Base-by-base conservation (phyloP, 2,329 filamentous ascomycete genomes). In the Colletotrichum godetiae region DNA sequence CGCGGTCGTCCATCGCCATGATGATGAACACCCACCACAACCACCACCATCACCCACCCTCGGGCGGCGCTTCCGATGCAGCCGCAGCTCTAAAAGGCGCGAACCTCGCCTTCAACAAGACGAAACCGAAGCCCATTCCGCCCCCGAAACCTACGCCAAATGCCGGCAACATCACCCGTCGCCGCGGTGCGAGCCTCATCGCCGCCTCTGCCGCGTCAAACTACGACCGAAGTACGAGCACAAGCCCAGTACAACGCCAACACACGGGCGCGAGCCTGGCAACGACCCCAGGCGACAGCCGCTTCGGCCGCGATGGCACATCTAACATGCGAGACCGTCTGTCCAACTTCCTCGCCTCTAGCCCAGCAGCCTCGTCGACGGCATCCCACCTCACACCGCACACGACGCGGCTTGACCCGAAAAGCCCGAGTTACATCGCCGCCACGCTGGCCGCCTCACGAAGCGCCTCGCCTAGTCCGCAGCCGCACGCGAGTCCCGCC, bases 341-440 rank as follows among this genome's bases (percentile, higher is more conserved):
- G 24, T 74, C 78, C 15, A 78, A 80, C 55, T 72, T 76, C 73
- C 68, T 78, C 11, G 64, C 76, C 52, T 74, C 77, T 35, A 76
- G 42, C 49, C 68, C 66, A 19, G 58, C 52, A 12, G 24, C 59
- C 22, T 67, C 49, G 59, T 52, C 37, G 52, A 73, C 66, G 55
- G 74, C n/a, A 60, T 76, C 37, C 37, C 75, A 55, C 71, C 64
- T 63, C n/a, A 69, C 63, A 46, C 76, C 75, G 42, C 73, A 72
- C 52, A 70, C 75, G 55, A 75, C 42, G 55, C 74, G 67, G 72
- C 69, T 78, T 67, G 86, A 86, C 69, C 78, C 82, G 15, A 88
- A 87, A 72, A 91, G 88, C 58, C 86, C 91, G 6, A 92, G 89
- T 5, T 88, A 89, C 74, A 89, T 92, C 74, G 91, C 91, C 13